A percentile compares a stretch with the other conserved stretches of the same genome.
These are phyloP conservation scores for Centrapalus pauciflorus DNA, from an alignment of 129 eudicot species.

Conservation along the genomic window DNA sequence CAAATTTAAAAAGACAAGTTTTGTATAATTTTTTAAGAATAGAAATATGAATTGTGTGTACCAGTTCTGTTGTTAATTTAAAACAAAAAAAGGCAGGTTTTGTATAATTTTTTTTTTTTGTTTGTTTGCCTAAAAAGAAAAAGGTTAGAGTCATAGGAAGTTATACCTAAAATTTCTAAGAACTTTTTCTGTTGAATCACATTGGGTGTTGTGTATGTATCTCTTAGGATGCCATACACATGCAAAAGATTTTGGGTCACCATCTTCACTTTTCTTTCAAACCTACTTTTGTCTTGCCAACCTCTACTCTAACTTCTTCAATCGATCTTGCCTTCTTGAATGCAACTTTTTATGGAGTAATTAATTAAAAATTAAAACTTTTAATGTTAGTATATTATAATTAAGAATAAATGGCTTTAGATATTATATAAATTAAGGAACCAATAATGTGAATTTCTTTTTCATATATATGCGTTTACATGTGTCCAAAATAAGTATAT, in stretches of 20 bases:
- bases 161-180: background rate
- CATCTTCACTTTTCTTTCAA: slow-evolving; percentile 31
- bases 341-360: background rate
- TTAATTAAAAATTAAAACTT: no score
- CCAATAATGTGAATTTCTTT: no score
- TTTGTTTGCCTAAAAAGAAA: background rate
- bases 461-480: no score
- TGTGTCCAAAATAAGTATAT: no score
- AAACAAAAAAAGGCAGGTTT: background rate
- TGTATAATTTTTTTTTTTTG: background rate
- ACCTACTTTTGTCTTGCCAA: slow-evolving; percentile 19
- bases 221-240: slow-evolving; percentile 36
- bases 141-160: slow-evolving; percentile 15
- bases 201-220: slow-evolving; percentile 14
- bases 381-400: no score
- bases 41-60: no score
- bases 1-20: no score
- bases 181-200: slow-evolving; percentile 12
- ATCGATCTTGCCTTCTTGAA: background rate
- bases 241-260: slow-evolving; percentile 39
- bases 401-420: no score
- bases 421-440: no score
- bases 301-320: slow-evolving; percentile 1
- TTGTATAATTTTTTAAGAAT: no score
- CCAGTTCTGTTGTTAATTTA: background rate